Conservation (phyloP, 2,329 filamentous ascomycete genomes). For the Aspergillus phoenicis region DNA sequence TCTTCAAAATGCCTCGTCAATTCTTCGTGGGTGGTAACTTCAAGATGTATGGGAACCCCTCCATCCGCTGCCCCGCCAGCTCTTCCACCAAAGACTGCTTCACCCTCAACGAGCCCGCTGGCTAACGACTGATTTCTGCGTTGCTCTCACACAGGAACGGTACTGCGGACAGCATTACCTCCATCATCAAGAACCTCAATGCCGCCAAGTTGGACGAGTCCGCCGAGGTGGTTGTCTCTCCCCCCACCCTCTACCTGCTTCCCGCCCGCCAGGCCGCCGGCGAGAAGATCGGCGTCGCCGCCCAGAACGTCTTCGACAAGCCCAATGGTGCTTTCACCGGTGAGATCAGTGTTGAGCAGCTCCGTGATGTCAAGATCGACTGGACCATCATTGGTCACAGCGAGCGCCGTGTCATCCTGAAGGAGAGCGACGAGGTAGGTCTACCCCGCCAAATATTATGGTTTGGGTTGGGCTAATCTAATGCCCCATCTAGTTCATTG, state of each 20-base stretch:
- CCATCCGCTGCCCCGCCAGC: constrained; percentile 28
- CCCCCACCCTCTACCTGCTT: constrained; percentile 86
- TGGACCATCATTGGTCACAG: constrained; percentile 95
- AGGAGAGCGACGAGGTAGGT: constrained; percentile 72
- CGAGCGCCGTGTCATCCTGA: constrained; percentile 86
- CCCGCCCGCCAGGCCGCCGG: constrained; percentile 78
- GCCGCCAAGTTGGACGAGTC: constrained; percentile 65
- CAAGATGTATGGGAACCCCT: constrained; percentile 75
- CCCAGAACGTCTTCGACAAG: constrained; percentile 98
- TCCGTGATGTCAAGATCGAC: constrained; percentile 82
- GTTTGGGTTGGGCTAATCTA: not conserved
- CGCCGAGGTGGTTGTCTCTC: constrained; percentile 90
- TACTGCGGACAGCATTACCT: constrained; percentile 82
- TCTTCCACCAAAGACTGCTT: not conserved
- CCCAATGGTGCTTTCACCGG: constrained; percentile 96
- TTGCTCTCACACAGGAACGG: constrained; percentile 72
- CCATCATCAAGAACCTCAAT: constrained; percentile 89
- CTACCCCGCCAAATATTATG: not conserved
- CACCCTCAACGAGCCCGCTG: not conserved
- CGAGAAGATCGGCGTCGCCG: constrained; percentile 77
- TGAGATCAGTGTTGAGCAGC: constrained; percentile 89
- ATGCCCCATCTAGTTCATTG: constrained; percentile 62
- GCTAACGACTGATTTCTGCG: constrained; percentile 28
- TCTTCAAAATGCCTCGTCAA: constrained; percentile 81
- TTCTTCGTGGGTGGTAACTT: constrained; percentile 99